Percentiles rank a stretch among this genome's conserved stretches.
Conservation (phyloP, 164 flowering plant genomes). For the Annona cherimola region DNA sequence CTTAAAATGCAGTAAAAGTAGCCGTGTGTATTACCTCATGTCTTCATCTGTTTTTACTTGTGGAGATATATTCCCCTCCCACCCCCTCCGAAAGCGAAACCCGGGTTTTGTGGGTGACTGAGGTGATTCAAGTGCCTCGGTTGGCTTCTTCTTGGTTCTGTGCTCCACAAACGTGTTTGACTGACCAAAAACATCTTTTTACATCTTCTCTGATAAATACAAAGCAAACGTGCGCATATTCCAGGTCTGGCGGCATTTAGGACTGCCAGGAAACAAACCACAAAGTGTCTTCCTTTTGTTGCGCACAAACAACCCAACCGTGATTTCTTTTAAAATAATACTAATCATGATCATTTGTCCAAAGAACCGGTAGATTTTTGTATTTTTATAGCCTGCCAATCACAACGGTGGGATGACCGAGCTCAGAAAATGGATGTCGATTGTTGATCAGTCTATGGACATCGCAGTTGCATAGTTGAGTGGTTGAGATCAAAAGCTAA, state of each 20-base stretch:
- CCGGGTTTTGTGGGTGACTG: constrained; percentile 16
- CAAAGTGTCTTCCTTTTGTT: background rate
- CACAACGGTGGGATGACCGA: too few species aligned
- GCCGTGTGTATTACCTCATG: background rate
- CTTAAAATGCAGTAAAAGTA: background rate
- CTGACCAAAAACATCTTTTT: constrained; percentile 16
- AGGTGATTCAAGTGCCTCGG: constrained; percentile 10
- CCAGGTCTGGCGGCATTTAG: background rate
- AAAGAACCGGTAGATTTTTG: too few species aligned
- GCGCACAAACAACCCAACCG: background rate
- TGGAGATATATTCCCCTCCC: background rate
- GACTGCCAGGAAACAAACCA: background rate
- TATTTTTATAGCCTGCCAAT: too few species aligned
- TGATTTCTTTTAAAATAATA: too few species aligned
- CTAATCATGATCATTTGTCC: too few species aligned
- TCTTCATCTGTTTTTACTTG: background rate
- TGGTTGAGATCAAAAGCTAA: too few species aligned
- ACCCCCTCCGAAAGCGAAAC: constrained; percentile 4
- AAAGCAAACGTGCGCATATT: background rate
- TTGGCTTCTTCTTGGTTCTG: constrained; percentile 7
- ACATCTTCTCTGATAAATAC: background rate
- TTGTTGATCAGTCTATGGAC: too few species aligned
- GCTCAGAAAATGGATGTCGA: too few species aligned
- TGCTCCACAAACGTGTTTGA: constrained; percentile 25
- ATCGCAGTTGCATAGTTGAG: too few species aligned